Evolutionary conservation across 202 grass and related monocot species (phyloP), one percentile per base, ranked within the genome.

Genomic region (Bolboschoenoplectus hybrid): DNA sequence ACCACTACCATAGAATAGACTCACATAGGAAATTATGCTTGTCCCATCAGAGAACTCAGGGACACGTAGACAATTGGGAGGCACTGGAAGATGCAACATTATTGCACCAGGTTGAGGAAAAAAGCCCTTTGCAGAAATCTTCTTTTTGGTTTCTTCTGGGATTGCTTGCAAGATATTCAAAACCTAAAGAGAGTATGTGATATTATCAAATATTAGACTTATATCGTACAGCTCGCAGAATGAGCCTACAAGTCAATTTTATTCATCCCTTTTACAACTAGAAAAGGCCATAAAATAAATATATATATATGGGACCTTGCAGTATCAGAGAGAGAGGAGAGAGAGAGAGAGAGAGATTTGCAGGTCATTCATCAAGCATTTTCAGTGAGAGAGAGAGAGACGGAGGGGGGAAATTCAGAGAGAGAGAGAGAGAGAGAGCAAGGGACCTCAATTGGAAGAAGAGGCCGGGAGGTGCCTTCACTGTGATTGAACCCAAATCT

Each of bases 21-120:
- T 91, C 81, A 98, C 91, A 16, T 88, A 91, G 41, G 93, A 92
- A 86, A 98, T 95, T 76, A 98, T 69, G 85, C 63, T 95, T 84
- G 95, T 86, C 47, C 90, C 97, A 82, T 98, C 93, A 85, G 92
- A 90, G 65, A 96, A 89, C 20, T 98, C 93, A 68, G 96, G 96
- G 82, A 92, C 92, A 67, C 90, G 91, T 2, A 98, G 74, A 80
- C 96, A 98, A 74, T 99, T 94, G 0, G 93, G 97, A 60, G 97
- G 93, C 38, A 96, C 90, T 35, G 93, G 97, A 53, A 99, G 85
- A 66, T 90, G 89, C 64, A 91, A 89, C 90, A 98, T 92, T 73
- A 98, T 90, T 85, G 92, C 92, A 10, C 97, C 97, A 81, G 73
- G 45, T 80, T 98, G 97, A 78, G 87, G 90, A 40, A 79, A 89